Base-by-base conservation (phyloP, 495 filamentous ascomycete species). In the Neurospora cerealis region DNA sequence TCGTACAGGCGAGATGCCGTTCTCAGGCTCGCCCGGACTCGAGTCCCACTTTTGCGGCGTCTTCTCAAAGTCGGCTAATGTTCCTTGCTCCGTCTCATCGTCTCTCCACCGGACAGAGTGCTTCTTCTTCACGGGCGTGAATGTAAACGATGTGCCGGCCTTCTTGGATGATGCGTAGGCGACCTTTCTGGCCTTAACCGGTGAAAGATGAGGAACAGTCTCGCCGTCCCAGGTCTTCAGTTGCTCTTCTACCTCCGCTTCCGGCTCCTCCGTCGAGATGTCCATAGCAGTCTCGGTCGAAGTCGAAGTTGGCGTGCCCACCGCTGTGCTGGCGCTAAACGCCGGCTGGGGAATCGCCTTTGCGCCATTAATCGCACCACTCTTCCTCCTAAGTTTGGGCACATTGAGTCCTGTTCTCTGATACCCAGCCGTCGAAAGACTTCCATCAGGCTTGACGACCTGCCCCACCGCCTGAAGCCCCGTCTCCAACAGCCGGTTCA, bases 51-150 rank as follows among this genome's bases (percentile, higher is more conserved):
- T 92, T 77, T 93, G 86, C 36, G 94, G 95, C 5, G 95, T 96
- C 82, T 93, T 93, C 79, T 95, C 91, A 75, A 94, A 97, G 78
- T 97, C 95, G 71, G 93, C 93, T 38, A 98, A 83, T 39, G 90
- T 87, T 11, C 93, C 93, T 21, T 88, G 84, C 78, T 98, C 91
- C 37, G 90, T 88, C 70, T 92, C 92, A 77, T 98, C 96, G 79
- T 99, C 96, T 69, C 92, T 90, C 96, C 96, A 99, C 71, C 94
- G 87, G 17, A 99, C 96, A 44, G 87, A 89, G 77, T 93, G 86
- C 84, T 97, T 92, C 84, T 96, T 96, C 85, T 93, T 95, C 0
- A 79, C 78, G 0, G 93, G 93, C 4, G 93, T 92, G 78, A 97
- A 96, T 38, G 90, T 88, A 19, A 66, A 66, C 13, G 54, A 32